Conservation (phyloP, 169 alveolate species). For the Cryptosporidium baileyi region DNA sequence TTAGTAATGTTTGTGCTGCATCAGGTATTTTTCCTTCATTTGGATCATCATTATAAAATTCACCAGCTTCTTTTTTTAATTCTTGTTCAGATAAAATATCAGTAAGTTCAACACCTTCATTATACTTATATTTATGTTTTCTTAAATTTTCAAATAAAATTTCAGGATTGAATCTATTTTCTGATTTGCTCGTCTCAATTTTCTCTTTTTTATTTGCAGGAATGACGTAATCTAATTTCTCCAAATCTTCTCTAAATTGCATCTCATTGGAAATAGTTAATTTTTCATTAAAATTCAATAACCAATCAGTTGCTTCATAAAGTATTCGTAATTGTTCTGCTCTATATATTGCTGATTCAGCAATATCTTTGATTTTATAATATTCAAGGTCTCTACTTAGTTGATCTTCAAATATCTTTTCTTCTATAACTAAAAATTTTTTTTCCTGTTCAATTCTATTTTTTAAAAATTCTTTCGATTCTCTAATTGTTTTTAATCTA, state of each 20-base stretch:
- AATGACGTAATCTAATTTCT: constrained; percentile 36
- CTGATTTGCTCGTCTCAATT: background rate
- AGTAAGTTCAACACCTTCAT: constrained; percentile 12
- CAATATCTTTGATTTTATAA: constrained; percentile 2
- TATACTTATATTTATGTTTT: constrained; percentile 20
- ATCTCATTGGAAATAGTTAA: constrained; percentile 13
- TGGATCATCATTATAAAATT: constrained; percentile 26
- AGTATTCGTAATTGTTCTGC: constrained; percentile 13
- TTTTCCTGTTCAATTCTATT: constrained; percentile 6
- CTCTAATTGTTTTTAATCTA: constrained; percentile 16
- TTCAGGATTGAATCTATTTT: background rate
- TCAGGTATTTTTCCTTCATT: constrained; percentile 31
- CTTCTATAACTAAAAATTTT: background rate
- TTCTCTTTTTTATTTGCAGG: background rate
- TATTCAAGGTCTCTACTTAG: constrained; percentile 32
- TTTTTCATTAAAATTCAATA: constrained; percentile 36
- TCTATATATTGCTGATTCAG: constrained; percentile 45
- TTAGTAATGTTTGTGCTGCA: constrained; percentile 23
- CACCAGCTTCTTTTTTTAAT: constrained; percentile 8
- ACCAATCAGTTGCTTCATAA: constrained; percentile 25
- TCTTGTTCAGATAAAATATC: constrained; percentile 28
- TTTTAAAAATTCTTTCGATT: background rate
- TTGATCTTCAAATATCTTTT: constrained; percentile 48
- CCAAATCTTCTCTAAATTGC: constrained; percentile 41
- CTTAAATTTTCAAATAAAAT: constrained; percentile 14